Evolutionary conservation across 257 asterid genomes (phyloP), one percentile per base, ranked within the genome.

Genomic region (Parsonsia alboflavescens): DNA sequence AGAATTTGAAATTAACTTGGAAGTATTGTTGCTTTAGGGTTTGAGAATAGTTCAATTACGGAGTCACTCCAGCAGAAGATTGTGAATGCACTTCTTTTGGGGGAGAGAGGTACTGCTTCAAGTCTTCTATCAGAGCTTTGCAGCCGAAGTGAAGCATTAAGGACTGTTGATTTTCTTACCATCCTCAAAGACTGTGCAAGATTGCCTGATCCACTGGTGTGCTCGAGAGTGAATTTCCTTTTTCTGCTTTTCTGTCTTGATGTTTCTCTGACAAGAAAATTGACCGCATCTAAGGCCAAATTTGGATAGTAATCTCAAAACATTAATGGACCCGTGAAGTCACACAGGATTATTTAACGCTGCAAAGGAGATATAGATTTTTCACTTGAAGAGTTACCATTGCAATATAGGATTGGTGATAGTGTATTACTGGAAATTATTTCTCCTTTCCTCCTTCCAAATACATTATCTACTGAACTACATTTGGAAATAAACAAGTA

Each of bases 141-240:
- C 28, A 46, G 75, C 49, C 76, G 77, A 76, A 79, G 66, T 63
- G 80, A 74, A 70, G 81, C 85, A 76, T 77, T 90, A 85, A 77
- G 71, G 53, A 82, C 87, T 16, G 44, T 56, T 65, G 88, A 86
- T 83, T 91, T 93, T 77, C 62, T 82, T 79, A 77, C 71, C 62
- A 85, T 93, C 76, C 91, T 93, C 82, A 83, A 81, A 71, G 82
- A 83, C 77, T 93, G 96, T 82, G 92, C 97, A 10, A 78, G 82
- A 74, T 78, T 78, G 76, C 96, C 91, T 39, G 97, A 93, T 83
- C 95, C 97, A 73, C 75, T 89, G 92, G 98, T 91, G 81, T 64
- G 86, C 56, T 73, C 73, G 75, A 74, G 57, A 57, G 15, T 76
- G 50, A 41, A 68, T 82, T 73, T 41, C 56, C 12, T 30, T 73